Evolutionary conservation across 371 early-diverging fungal species (phyloP), one percentile per base, ranked within the genome.

Genomic region (Syncephalastrum racemosum): DNA sequence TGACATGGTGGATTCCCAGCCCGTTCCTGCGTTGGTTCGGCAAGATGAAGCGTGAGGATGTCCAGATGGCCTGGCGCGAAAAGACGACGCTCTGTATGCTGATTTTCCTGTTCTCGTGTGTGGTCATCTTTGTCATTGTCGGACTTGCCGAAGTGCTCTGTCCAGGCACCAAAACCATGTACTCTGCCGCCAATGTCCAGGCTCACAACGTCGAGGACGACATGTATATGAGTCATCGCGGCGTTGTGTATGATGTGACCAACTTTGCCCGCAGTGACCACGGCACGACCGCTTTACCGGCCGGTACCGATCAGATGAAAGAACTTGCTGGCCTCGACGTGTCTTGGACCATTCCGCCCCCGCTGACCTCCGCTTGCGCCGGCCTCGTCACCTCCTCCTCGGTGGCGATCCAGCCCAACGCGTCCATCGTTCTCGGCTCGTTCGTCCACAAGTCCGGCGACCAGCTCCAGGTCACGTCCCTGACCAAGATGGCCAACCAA

Each of bases 41-140:
- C 54, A 82, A 85, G 52, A 92, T 93, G 87, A 84, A 85, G 59
- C 87, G 86, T 46, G 78, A 79, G 54, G 96, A 97, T 63, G 86
- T 93, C 49, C 89, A 89, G 50, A 88, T 94, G 77, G 96, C 98
- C 3, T 98, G 98, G 98, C 87, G 97, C 50, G 98, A 98, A 75
- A 96, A 98, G 74, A 86, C 95, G 12, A 88, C 97, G 1, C 80
- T 98, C 23, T 95, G 95, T 68, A 75, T 93, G 52, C 65, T 98
- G 46, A 95, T 98, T 60, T 75, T 90, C 53, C 66, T 93, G 46
- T 71, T 93, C 67, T 93, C 92, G 52, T 74, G 78, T 10, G 58
- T 88, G 45, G 86, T 93, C 36, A 81, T 97, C 41, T 95, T 98
- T 75, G 86, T 90, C 63, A 95, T 98, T 66, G 84, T 93, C 12